These are phyloP conservation scores for Phytophthora sojae DNA, from an alignment of 352 stramenopile genomes.

Conservation along the genomic window DNA sequence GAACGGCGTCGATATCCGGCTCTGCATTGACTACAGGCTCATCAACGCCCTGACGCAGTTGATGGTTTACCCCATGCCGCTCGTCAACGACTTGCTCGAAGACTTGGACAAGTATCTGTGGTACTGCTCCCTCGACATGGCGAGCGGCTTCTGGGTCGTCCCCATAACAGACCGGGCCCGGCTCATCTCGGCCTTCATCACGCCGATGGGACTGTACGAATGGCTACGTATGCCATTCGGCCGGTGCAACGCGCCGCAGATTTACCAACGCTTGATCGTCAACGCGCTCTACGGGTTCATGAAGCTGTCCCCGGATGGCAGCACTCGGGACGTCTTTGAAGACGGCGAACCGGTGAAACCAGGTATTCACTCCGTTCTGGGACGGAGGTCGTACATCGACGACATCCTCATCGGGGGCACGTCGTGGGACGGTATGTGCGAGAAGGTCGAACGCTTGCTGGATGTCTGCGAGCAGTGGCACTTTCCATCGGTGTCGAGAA, in stretches of 20 bases:
- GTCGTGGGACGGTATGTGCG: too few relatives aligned
- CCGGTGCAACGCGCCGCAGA: conserved; percentile 30
- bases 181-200: conserved; percentile 33
- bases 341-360: background rate
- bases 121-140: conserved; percentile 31
- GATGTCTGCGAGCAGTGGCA: conserved; percentile 15
- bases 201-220: conserved; percentile 26
- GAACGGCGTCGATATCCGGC: conserved; percentile 3
- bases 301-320: too few relatives aligned
- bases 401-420: too few relatives aligned
- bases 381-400: too few relatives aligned
- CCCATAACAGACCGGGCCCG: conserved; percentile 20
- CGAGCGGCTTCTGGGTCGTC: conserved; percentile 33
- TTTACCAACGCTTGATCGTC: conserved; percentile 35
- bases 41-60: too few relatives aligned
- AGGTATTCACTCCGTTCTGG: too few relatives aligned
- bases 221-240: conserved; percentile 36
- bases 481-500: conserved; percentile 33
- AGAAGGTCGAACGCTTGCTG: conserved; percentile 13
- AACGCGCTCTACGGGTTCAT: conserved; percentile 26
- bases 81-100: conserved; percentile 11
- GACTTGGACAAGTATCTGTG: conserved; percentile 21
- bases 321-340: background rate
- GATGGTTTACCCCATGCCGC: too few relatives aligned
- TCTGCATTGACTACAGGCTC: too few relatives aligned